These are phyloP conservation scores for Hibiscus syriacus DNA, from an alignment of 345 rosid species.

Conservation along the genomic window DNA sequence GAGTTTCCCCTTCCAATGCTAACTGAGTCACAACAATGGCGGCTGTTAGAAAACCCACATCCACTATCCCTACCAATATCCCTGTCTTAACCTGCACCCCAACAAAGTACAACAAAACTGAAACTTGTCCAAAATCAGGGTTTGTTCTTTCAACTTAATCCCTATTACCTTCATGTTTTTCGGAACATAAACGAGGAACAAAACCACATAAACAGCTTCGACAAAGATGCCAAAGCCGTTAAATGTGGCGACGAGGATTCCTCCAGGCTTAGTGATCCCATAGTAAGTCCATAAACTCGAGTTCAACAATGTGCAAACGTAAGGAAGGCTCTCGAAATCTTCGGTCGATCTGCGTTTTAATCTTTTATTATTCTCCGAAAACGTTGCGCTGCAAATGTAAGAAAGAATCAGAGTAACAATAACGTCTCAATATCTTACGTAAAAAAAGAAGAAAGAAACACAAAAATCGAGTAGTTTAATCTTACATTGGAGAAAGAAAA, in stretches of 20 bases:
- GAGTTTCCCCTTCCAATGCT: not conserved
- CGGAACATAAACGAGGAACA: not conserved
- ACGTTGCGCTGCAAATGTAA: not conserved
- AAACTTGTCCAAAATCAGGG: not conserved
- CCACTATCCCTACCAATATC: not conserved
- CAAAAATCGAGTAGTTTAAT: not conserved
- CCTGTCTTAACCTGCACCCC: not conserved
- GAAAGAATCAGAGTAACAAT: not conserved
- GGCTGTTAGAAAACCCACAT: not conserved
- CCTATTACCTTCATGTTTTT: conserved; percentile 27
- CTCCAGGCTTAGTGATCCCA: not conserved
- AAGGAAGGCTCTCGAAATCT: not conserved
- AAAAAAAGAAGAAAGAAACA: not conserved
- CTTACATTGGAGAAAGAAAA: conserved; percentile 70
- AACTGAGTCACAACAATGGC: not conserved
- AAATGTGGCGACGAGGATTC: not conserved
- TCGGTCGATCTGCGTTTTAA: not conserved
- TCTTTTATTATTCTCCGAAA: not conserved
- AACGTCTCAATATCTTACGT: too few species aligned
- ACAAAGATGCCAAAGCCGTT: not conserved
- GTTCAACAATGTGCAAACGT: not conserved
- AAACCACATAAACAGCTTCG: not conserved
- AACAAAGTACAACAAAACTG: too few species aligned
- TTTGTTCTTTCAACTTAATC: too few species aligned
- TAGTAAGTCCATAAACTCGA: not conserved